Evolutionary conservation across 805 yeast species (phyloP).

Genomic region (Ogataea wickerhamii): DNA sequence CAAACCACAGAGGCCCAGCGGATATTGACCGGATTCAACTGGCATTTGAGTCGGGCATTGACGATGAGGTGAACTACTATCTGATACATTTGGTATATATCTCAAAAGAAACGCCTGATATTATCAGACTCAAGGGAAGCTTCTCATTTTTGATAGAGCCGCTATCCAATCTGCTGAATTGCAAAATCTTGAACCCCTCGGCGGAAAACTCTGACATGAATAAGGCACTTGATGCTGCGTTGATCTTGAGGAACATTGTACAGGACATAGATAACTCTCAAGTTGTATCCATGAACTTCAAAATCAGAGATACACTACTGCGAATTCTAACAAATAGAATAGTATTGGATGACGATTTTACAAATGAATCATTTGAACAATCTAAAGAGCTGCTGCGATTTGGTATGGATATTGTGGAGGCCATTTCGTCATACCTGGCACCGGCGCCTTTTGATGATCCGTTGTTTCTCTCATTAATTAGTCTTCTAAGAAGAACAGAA

Average conservation of each 20-base stretch:
- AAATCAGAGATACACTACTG: slow-evolving; percentile 38
- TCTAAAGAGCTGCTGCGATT: slow-evolving; percentile 62
- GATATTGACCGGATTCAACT: slow-evolving; percentile 63
- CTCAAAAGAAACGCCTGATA: slow-evolving; percentile 38
- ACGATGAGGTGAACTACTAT: slow-evolving; percentile 70
- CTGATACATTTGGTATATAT: slow-evolving; percentile 49
- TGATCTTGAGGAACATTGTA: slow-evolving; percentile 74
- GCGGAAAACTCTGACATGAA: slow-evolving; percentile 25
- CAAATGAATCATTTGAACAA: slow-evolving; percentile 29
- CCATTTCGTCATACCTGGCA: slow-evolving; percentile 75
- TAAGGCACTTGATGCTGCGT: slow-evolving; percentile 44
- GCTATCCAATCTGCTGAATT: slow-evolving; percentile 20
- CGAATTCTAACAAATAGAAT: slow-evolving; percentile 38
- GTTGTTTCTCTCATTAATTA: slow-evolving; percentile 54
- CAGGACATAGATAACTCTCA: slow-evolving; percentile 85
- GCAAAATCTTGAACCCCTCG: slow-evolving; percentile 15
- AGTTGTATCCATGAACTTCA: slow-evolving; percentile 54
- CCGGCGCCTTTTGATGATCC: slow-evolving; percentile 71
- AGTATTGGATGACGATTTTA: slow-evolving; percentile 26
- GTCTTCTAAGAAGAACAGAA: slow-evolving; percentile 45
- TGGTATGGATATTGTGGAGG: slow-evolving; percentile 76
- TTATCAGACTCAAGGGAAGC: slow-evolving; percentile 38
- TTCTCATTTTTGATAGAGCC: slow-evolving; percentile 40
- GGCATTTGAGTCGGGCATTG: slow-evolving; percentile 64
- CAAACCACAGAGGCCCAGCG: slow-evolving; percentile 52